A percentile compares a stretch with the other conserved stretches of the same genome.
These are phyloP conservation scores for Crassisporium funariophilum DNA, from an alignment of 768 basidiomycete species.

Conservation along the genomic window DNA sequence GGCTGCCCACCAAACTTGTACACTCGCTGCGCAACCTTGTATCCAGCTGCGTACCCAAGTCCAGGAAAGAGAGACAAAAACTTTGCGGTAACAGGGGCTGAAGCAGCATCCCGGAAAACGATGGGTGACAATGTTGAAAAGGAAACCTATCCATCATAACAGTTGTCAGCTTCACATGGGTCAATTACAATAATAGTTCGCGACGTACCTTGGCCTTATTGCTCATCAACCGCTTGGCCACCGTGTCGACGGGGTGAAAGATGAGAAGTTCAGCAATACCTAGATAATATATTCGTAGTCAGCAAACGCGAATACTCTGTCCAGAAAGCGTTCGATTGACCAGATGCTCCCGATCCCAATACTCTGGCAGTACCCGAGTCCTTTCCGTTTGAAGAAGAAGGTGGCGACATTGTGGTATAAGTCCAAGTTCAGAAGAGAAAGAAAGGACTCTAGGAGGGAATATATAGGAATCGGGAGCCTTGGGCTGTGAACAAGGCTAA, in stretches of 20 bases:
- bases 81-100: constrained; percentile 64
- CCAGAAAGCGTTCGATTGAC: constrained; percentile 46
- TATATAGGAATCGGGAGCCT: too few species aligned
- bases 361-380: constrained; percentile 91
- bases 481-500: too few species aligned
- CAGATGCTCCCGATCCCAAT: constrained; percentile 90
- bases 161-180: background rate
- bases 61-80: constrained; percentile 96
- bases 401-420: constrained; percentile 35
- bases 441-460: background rate
- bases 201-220: constrained; percentile 79
- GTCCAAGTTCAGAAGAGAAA: background rate
- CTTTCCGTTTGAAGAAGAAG: constrained; percentile 56
- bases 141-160: constrained; percentile 52
- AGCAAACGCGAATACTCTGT: background rate
- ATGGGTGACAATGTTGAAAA: constrained; percentile 65
- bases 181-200: background rate
- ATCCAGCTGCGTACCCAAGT: constrained; percentile 96
- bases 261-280: constrained; percentile 94
- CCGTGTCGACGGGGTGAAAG: constrained; percentile 96
- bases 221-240: constrained; percentile 98
- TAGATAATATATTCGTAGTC: constrained; percentile 30
- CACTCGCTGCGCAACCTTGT: constrained; percentile 91
- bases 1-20: constrained; percentile 99
- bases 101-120: constrained; percentile 85